Conservation (phyloP, 148 eudicot genomes). For the Rhododendron molle region DNA sequence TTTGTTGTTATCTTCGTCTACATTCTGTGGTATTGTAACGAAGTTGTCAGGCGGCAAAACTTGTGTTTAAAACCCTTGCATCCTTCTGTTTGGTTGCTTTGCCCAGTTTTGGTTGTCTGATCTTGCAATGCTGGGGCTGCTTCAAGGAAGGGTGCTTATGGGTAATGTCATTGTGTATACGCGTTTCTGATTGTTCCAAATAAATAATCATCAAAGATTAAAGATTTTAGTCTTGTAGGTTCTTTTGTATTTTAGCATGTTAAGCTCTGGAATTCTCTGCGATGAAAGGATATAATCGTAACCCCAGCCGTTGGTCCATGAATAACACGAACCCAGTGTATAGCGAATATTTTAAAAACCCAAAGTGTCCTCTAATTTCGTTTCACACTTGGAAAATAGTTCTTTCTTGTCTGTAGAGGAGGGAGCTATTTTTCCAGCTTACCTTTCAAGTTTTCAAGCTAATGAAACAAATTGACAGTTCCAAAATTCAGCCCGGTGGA, state of each 20-base stretch:
- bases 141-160: neutral
- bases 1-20: neutral
- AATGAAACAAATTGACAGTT: too few species aligned
- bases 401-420: too few species aligned
- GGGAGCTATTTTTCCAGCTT: too few species aligned
- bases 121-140: neutral
- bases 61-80: neutral
- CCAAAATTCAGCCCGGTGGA: too few species aligned
- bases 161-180: neutral
- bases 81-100: slow-evolving; percentile 3
- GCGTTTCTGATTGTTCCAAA: neutral
- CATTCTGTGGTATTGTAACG: neutral
- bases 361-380: neutral
- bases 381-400: too few species aligned
- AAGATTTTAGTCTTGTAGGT: neutral
- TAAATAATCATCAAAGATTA: neutral
- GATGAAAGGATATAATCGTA: neutral
- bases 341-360: neutral
- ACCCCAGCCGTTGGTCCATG: neutral
- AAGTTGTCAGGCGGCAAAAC: neutral
- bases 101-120: neutral
- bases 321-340: neutral
- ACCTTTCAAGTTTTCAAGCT: too few species aligned
- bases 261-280: neutral
- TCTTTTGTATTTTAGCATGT: neutral